A percentile compares a stretch with the other conserved stretches of the same genome.
Conservation (phyloP, 768 basidiomycete species). For the Tephrocybe sp. region DNA sequence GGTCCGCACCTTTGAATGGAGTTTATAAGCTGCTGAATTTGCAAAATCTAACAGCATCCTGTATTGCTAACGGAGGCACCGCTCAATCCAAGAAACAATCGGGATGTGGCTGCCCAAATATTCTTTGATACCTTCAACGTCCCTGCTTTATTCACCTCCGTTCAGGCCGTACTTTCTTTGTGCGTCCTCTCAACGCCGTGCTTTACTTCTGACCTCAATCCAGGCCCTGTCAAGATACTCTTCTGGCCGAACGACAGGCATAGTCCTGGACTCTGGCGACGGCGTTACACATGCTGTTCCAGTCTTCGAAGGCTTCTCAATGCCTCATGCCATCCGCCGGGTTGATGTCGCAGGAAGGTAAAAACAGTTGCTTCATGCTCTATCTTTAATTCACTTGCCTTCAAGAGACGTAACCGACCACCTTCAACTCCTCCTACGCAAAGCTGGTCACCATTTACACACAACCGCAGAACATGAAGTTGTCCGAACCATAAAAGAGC, state of each 20-base stretch:
- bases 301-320: constrained; percentile 98
- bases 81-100: constrained; percentile 92
- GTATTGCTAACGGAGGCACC: constrained; percentile 97
- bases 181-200: constrained; percentile 40
- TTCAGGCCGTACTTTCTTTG: constrained; percentile 96
- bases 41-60: constrained; percentile 72
- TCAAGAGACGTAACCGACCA: constrained; percentile 94
- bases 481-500: constrained; percentile 97
- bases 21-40: constrained; percentile 14
- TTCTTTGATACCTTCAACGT: constrained; percentile 99
- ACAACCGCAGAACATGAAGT: constrained; percentile 98
- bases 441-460: constrained; percentile 91
- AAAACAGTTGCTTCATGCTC: neutral
- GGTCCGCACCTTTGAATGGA: constrained; percentile 43
- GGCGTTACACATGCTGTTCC: constrained; percentile 99
- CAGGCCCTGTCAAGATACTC: constrained; percentile 70
- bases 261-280: constrained; percentile 97
- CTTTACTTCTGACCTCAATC: constrained; percentile 10
- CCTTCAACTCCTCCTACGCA: constrained; percentile 89
- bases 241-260: constrained; percentile 97
- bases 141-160: constrained; percentile 92
- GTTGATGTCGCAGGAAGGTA: constrained; percentile 97
- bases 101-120: constrained; percentile 96
- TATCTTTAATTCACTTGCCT: constrained; percentile 15
- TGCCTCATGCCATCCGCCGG: constrained; percentile 96